Evolutionary conservation across 176 grass and related monocot species (phyloP).

Genomic region (Paspalum notatum): DNA sequence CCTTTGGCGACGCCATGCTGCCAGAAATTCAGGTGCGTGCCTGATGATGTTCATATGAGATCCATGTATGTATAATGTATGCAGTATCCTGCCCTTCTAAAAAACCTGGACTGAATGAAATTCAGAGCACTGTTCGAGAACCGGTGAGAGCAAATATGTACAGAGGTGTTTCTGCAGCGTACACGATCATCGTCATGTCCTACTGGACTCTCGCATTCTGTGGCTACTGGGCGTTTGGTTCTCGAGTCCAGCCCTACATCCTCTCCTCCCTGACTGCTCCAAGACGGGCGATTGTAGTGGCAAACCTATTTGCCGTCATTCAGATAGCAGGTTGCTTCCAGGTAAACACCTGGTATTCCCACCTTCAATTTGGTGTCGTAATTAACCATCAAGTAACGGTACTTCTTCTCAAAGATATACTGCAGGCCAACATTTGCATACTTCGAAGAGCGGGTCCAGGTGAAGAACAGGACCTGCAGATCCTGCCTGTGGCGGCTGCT

Average conservation of each 20-base stretch:
- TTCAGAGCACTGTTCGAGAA: constrained; percentile 60
- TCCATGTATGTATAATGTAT: neutral
- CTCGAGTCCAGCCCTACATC: constrained; percentile 69
- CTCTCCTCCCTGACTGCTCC: constrained; percentile 71
- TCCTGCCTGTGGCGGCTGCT: constrained; percentile 45
- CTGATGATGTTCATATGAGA: neutral
- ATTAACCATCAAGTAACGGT: constrained; percentile 5
- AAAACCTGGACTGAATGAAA: neutral
- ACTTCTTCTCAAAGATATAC: constrained; percentile 63
- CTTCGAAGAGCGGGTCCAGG: constrained; percentile 45
- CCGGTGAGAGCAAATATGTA: constrained; percentile 74
- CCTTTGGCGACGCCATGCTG: constrained; percentile 89
- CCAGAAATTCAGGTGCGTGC: constrained; percentile 71
- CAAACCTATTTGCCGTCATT: constrained; percentile 87
- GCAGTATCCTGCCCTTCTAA: neutral
- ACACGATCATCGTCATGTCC: constrained; percentile 57
- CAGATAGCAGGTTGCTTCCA: constrained; percentile 91
- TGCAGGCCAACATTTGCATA: constrained; percentile 70
- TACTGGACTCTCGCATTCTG: constrained; percentile 77
- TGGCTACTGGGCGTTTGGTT: constrained; percentile 86
- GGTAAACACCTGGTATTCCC: constrained; percentile 42
- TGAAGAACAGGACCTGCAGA: constrained; percentile 19
- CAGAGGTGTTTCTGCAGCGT: constrained; percentile 63
- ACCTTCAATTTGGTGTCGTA: neutral
- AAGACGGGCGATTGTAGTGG: constrained; percentile 73